Base-by-base conservation (phyloP, 2,329 filamentous ascomycete species). In the Calonectria crousiana region DNA sequence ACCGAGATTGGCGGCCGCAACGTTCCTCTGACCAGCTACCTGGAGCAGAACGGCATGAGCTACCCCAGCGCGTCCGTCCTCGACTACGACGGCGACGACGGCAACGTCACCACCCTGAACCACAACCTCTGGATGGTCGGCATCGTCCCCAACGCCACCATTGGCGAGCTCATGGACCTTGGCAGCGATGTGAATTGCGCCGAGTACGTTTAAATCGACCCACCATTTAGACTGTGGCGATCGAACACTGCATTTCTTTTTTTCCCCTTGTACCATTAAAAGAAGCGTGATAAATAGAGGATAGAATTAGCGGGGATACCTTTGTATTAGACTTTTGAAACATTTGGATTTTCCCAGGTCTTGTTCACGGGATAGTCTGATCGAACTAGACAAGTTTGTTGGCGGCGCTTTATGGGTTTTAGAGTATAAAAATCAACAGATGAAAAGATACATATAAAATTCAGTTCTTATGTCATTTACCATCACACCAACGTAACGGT, bases 1-100 rank as follows among this genome's bases (percentile, higher is more conserved):
- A 75, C 74, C 4, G 76, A 77, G 23, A 77, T 77, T 26, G 76
- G 76, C 28, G 74, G 74, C 11, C 83, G 82, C 80, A 86, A 87
- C 47, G 28, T 74, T 52, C 49, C 73, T 8, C 41, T 41, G 23
- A 49, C 32, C 10, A 71, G 47, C 18, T 71, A 67, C 60, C 16
- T 71, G 9, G 36, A 36, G 8, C 60, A 72, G 28, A 73, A 67
- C 56, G 71, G 49, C n/a, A 69, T 60, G 49, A 62, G 67, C 30
- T 68, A 66, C 26, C 69, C 66, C 16, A 67, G 70, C 10, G 47
- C 36, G 3, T 58, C 69, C 8, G 30, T 74, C 30, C 52, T 73
- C 16, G 49, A 69, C 69, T 72, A 74, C 30, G 58, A 72, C 14
- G 71, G 75, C 16, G 75, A 77, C 20, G 44, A 58, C 3, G 51